phyloP scores from a whole-genome alignment of 2,329 filamentous ascomycete genomes.

The Diplodia seriata region DNA sequence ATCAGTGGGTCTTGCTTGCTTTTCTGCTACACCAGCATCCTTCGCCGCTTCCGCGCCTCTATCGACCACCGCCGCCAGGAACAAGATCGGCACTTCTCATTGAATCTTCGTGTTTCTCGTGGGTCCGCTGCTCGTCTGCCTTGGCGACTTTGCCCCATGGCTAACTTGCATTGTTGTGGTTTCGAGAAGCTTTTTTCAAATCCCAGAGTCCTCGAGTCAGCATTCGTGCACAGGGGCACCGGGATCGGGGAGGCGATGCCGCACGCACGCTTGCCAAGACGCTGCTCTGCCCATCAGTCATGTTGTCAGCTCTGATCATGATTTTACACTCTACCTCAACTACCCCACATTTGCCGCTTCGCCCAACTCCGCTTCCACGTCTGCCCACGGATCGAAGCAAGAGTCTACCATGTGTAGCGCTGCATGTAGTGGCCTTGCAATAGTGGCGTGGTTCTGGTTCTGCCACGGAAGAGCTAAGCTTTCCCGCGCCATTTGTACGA shows the following conservation, averaged over 20 bases:
- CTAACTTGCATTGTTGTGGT: not conserved
- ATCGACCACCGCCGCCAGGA: not conserved
- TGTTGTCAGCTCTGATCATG: not conserved
- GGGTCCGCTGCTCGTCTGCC: not conserved
- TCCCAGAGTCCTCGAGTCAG: not conserved
- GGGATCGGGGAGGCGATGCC: not conserved
- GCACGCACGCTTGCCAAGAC: not conserved
- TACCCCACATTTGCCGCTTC: not conserved
- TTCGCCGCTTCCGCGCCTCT: not conserved
- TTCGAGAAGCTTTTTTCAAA: not conserved
- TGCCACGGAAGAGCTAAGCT: conserved; percentile 9
- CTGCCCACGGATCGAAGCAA: not conserved
- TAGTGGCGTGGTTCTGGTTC: too few relatives aligned
- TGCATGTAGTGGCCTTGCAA: not conserved
- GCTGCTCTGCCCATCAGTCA: not conserved
- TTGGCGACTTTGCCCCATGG: not conserved
- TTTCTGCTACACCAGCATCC: conserved; percentile 4
- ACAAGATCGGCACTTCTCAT: conserved; percentile 2
- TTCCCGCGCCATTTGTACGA: not conserved
- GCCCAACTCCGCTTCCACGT: not conserved
- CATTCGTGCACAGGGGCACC: not conserved
- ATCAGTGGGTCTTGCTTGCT: not conserved
- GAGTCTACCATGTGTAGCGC: not conserved
- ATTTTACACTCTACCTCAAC: not conserved
- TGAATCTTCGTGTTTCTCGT: not conserved